Base-by-base conservation (phyloP, 768 basidiomycete species). In the Phallus indusiatus region DNA sequence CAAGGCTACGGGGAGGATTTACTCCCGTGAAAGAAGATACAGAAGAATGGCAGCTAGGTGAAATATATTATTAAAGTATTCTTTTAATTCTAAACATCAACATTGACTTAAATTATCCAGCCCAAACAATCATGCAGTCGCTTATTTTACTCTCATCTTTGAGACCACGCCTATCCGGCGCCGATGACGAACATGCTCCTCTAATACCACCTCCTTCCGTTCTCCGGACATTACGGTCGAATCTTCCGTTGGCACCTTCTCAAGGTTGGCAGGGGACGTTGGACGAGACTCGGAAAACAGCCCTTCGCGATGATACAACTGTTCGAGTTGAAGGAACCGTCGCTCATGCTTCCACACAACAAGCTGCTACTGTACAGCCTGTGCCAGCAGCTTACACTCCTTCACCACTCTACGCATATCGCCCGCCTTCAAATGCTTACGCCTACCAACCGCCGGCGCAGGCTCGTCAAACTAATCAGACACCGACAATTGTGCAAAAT, bases 41-140 rank as follows among this genome's bases (percentile, higher is more conserved):
- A 11, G 89, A 90, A 69, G 90, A 93, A 68, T 90, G 86, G 86
- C 84, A 88, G 63, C 81, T 80, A 61, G 90, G 90, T 90, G 66
- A 63, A 84, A 21, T 55, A 36, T 47, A n/a, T 12, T 18, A 50
- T 58, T 55, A 53, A 37, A 33, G 28, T 49, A 37, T 63, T 60
- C 36, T 55, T 61, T 37, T 57, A n/a, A n/a, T n/a, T n/a, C 56
- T 60, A 2, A 8, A 24, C 47, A 61, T 66, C 65, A 60, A 54
- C 34, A 47, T 62, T 55, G 56, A 28, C 35, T 11, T n/a, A 3
- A 21, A 36, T 42, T 35, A 54, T 48, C 42, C 67, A 91, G 90
- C 90, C 20, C 82, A 86, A 68, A 76, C 81, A 56, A 89, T 91
- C 59, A 66, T 85, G 56, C 78, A 86, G 57, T 89, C 90, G 11